Base-by-base conservation (phyloP, 106 monocot species). In the Phalaenopsis aphrodite region DNA sequence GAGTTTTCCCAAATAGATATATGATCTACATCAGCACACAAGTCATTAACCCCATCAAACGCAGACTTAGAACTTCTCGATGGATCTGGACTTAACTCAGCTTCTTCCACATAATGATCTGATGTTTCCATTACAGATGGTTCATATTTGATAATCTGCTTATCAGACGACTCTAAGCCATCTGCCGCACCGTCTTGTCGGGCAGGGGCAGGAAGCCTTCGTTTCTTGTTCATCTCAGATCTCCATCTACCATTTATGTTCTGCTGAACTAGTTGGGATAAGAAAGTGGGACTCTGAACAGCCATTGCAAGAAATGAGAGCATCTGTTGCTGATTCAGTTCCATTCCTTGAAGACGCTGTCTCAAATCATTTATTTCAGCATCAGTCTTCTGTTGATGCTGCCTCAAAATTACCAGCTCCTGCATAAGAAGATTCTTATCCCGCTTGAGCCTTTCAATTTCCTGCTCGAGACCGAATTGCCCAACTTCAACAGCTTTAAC, bases 291-390 rank as follows among this genome's bases (percentile, higher is more conserved):
- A 55, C 61, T 84, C 80, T 90, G 71, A 8, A 90, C 85, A 41
- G 81, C 87, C 87, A 90, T 83, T 19, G 90, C 90, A 11, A 90
- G 73, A 72, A 90, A 87, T 47, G 90, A 90, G 16, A 90, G 5
- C 90, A 90, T 90, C 68, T 87, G 81, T 56, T 85, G 85, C 56
- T 90, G 90, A 19, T 90, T 81, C 30, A 76, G 80, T 47, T 90
- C 90, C 85, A 90, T 90, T 39, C 61, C 41, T 16, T 85, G 80
- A 16, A 90, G 73, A 45, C 83, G 83, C 42, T 79, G 87, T 69
- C 75, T 81, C 61, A 90, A 37, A 11, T n/a, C 75, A 14, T 72
- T 75, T 8, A 90, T 18, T 24, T 90, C 77, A n/a, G 41, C 10
- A 47, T 90, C 85, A 18, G 81, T 81, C 41, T 76, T 81, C 47